Evolutionary conservation across 1,284 basidiomycete genomes (phyloP).

Genomic region (Entoloma clypeatum): DNA sequence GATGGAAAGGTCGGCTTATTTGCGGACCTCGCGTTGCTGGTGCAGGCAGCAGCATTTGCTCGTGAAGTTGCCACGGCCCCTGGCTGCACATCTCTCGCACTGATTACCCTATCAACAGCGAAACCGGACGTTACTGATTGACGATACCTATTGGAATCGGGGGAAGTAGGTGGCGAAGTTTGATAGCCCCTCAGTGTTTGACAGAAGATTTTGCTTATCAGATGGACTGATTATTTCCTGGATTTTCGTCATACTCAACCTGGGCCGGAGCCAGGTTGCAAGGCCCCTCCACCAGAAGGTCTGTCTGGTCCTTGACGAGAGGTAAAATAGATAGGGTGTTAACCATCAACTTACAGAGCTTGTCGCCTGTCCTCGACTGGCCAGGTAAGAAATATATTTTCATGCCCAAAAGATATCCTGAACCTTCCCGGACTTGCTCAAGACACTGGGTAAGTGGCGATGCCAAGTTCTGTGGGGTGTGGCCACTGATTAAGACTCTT

Average conservation of each 20-base stretch:
- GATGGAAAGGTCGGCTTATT: constrained; percentile 61
- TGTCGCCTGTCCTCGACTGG: constrained; percentile 67
- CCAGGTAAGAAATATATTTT: constrained; percentile 41
- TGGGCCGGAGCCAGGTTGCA: constrained; percentile 62
- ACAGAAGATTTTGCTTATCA: constrained; percentile 4
- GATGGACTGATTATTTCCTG: constrained; percentile 66
- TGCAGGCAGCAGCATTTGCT: constrained; percentile 61
- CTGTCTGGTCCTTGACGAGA: constrained; percentile 7
- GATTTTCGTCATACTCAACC: constrained; percentile 53
- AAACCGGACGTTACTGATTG: constrained; percentile 51
- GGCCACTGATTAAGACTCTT: not conserved
- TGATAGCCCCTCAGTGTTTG: not conserved
- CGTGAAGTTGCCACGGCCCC: constrained; percentile 45
- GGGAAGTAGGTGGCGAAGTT: constrained; percentile 46
- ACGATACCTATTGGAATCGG: constrained; percentile 64
- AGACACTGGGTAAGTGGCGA: constrained; percentile 58
- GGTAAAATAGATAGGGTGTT: not conserved
- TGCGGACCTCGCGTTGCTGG: constrained; percentile 61
- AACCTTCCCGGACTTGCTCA: constrained; percentile 9
- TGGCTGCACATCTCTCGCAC: not conserved
- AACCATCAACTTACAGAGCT: constrained; percentile 42
- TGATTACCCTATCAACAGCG: constrained; percentile 28
- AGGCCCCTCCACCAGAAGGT: constrained; percentile 60
- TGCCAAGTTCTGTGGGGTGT: not conserved
- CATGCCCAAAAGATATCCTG: constrained; percentile 12